Conservation (phyloP, 2,329 filamentous ascomycete species). For the Fusarium sp. region DNA sequence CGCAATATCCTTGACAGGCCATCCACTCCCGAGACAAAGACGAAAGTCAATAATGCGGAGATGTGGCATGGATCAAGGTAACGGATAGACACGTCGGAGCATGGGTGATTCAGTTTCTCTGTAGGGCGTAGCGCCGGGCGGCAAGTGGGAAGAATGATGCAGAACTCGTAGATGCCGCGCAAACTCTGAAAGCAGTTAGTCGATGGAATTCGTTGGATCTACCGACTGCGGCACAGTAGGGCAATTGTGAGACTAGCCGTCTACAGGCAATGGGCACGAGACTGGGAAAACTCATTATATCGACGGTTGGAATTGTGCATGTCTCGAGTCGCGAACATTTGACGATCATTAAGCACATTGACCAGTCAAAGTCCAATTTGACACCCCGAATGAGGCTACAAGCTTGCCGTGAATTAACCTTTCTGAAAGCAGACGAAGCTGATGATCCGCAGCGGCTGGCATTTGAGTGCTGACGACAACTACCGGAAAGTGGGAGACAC, state of each 20-base stretch:
- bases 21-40: no score
- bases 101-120: neutral
- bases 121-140: neutral
- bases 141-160: neutral
- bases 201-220: neutral
- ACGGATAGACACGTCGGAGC: constrained; percentile 3
- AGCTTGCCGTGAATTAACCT: no score
- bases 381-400: no score
- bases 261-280: neutral
- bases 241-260: neutral
- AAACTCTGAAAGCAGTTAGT: constrained; percentile 1
- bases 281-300: neutral
- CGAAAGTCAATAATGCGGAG: no score
- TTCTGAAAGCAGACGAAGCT: neutral
- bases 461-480: constrained; percentile 17
- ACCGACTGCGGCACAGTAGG: constrained; percentile 4
- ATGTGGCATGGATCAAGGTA: neutral
- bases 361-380: no score
- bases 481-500: constrained; percentile 16
- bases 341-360: no score
- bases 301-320: neutral
- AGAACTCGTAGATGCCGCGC: neutral
- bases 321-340: no score
- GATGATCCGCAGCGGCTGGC: neutral
- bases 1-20: no score